phyloP scores from a whole-genome alignment of 2,329 filamentous ascomycete species.

The Diaporthe ilicicola region DNA sequence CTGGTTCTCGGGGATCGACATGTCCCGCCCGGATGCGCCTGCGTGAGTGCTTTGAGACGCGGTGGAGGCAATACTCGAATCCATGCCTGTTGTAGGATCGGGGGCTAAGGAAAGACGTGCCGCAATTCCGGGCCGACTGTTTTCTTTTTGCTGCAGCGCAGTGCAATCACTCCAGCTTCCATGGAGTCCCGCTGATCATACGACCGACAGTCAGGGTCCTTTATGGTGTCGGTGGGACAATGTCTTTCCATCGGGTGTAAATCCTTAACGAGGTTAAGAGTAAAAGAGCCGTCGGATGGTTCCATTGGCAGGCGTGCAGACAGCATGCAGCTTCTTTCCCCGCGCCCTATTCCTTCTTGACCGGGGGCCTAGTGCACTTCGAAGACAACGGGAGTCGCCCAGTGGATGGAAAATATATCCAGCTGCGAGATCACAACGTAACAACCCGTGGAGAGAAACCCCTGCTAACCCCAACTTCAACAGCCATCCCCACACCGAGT shows the following conservation, averaged over 20 bases:
- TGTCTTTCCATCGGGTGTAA: not conserved
- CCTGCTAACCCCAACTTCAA: not conserved
- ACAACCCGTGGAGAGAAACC: not conserved
- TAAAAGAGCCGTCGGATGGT: conserved; percentile 23
- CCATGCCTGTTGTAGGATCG: not conserved
- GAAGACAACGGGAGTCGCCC: conserved; percentile 8
- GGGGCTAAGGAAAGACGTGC: conserved; percentile 19
- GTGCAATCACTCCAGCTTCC: not conserved
- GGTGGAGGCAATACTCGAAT: not conserved
- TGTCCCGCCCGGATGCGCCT: not conserved
- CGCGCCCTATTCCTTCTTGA: conserved; percentile 23
- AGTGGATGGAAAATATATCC: conserved; percentile 33
- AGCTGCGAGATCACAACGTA: conserved; percentile 3
- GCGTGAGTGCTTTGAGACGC: not conserved
- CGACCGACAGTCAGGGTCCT: not conserved
- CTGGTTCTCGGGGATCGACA: not conserved
- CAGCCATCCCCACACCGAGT: conserved; percentile 21
- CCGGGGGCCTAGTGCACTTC: not conserved
- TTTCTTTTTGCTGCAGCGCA: not conserved
- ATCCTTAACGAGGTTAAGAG: not conserved
- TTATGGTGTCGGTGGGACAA: conserved; percentile 1
- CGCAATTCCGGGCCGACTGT: conserved; percentile 9
- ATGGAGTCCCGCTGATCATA: not conserved
- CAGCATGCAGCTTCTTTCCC: conserved; percentile 16
- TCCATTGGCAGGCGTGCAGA: not conserved